Base-by-base conservation (phyloP, 2,329 filamentous ascomycete genomes). In the Xylaria sp. region DNA sequence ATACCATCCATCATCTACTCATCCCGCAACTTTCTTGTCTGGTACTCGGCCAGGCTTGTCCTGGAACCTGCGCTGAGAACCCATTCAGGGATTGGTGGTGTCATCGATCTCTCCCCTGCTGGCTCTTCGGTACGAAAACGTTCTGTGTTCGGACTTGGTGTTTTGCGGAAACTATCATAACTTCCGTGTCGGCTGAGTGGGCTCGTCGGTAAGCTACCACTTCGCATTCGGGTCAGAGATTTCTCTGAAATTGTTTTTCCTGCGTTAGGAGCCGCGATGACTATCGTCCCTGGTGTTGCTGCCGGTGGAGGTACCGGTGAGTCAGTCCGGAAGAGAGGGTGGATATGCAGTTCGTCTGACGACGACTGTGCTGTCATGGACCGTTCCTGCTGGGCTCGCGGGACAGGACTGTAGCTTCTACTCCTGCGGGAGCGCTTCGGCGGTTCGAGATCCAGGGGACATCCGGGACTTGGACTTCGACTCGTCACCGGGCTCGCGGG, bases 301-400 rank as follows among this genome's bases (percentile, higher is more conserved):
- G 83, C 72, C 0, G 88, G 83, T 1, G 88, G 85, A 7, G 88
- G 87, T 1, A 78, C 80, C 0, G 87, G 87, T 39, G 85, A 89
- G 66, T 90, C 87, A 5, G 86, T 86, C 54, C 89, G 81, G 75
- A 92, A 92, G 2, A 92, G 78, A 7, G 89, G 89, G 69, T 92
- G 89, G 42, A 92, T 91, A 66, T 91, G 84, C 2, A 85, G 78
- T 68, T 92, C 87, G 63, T 78, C 79, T 45, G 66, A 74, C 2
- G 63, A 72, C 2, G 62, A 50, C 22, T 74, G 69, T 46, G 71
- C 71, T 16, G 70, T 74, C 60, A 74, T 65, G 42, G 56, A 66
- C 57, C 59, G 70, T 64, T 61, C 69, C 55, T 74, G 70, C 18
- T 69, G 69, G 7, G 66, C 64, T 26, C 64, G 66, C 9, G 71